Conservation (phyloP, 148 eudicot genomes). For the Dysphania ambrosioides region DNA sequence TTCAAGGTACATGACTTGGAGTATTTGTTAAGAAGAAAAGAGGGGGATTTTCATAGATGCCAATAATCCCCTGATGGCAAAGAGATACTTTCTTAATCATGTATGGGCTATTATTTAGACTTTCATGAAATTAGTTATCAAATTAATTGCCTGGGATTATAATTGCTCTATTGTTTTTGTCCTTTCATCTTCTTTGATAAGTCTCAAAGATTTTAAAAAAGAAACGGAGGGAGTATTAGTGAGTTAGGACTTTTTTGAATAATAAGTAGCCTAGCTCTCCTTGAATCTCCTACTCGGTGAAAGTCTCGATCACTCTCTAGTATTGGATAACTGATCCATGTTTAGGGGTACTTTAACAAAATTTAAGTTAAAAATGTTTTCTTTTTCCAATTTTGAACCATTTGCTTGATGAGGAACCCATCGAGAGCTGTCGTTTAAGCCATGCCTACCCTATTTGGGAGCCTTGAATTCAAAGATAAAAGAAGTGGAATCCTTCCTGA, state of each 20-base stretch:
- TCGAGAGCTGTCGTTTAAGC: background rate
- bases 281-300: background rate
- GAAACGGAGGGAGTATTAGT: too few species aligned
- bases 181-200: background rate
- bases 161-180: background rate
- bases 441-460: background rate
- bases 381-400: background rate
- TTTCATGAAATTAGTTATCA: background rate
- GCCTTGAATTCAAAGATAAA: background rate
- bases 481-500: background rate
- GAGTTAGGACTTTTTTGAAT: background rate
- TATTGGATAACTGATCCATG: background rate
- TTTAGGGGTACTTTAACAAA: background rate
- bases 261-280: background rate
- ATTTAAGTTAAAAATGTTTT: background rate
- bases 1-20: background rate
- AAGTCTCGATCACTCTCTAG: background rate
- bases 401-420: too few species aligned
- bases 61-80: background rate
- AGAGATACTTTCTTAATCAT: background rate
- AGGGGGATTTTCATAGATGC: background rate
- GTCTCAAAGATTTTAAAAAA: background rate
- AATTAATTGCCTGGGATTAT: background rate
- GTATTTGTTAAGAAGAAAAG: background rate
- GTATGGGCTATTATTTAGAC: background rate